Conservation (phyloP, 202 grass and related monocot species). For the Digitaria exilis region DNA sequence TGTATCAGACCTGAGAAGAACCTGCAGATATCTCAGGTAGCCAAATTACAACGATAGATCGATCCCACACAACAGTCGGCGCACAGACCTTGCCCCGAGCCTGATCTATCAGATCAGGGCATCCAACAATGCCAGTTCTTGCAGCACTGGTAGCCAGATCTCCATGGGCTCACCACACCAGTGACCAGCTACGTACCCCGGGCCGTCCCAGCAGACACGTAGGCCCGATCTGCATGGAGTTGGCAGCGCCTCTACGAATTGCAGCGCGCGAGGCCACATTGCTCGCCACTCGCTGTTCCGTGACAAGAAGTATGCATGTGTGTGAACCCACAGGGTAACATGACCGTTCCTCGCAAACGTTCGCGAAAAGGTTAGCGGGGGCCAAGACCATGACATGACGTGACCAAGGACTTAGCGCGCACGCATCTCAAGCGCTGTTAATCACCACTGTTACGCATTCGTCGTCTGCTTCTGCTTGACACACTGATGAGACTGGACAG, state of each 20-base stretch:
- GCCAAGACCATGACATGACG: neutral
- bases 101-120: neutral
- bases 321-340: neutral
- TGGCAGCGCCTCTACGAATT: neutral
- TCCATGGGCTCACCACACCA: neutral
- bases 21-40: neutral
- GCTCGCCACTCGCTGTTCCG: neutral
- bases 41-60: neutral
- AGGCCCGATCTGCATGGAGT: slow-evolving; percentile 11
- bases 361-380: neutral
- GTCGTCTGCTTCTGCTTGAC: neutral
- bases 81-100: neutral
- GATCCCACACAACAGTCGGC: neutral
- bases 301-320: neutral
- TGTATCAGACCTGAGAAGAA: neutral
- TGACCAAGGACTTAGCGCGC: neutral
- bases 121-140: neutral
- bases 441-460: slow-evolving; percentile 14
- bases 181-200: neutral
- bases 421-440: neutral
- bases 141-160: neutral
- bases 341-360: neutral
- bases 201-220: neutral
- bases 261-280: neutral
- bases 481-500: slow-evolving; percentile 18